Percentiles rank a stretch among this genome's conserved stretches.
Conservation (phyloP, 257 asterid genomes). For the Phtheirospermum japonicum region DNA sequence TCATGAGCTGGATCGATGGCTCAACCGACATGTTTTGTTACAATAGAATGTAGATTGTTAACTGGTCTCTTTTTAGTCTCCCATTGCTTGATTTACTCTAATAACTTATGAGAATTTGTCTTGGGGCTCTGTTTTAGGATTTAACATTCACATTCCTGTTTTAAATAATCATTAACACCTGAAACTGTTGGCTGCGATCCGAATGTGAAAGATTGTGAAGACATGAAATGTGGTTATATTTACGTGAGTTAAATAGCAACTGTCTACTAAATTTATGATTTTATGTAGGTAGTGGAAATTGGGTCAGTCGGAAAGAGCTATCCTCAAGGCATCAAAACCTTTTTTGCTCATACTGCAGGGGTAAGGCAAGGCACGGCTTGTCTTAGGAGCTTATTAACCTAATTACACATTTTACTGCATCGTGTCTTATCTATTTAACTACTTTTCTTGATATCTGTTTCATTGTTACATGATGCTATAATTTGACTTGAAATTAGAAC, state of each 20-base stretch:
- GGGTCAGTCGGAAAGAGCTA: conserved; percentile 91
- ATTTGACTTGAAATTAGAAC: conserved; percentile 7
- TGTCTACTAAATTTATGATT: conserved; percentile 20
- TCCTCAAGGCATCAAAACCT: conserved; percentile 51
- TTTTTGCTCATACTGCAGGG: conserved; percentile 78
- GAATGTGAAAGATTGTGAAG: not conserved
- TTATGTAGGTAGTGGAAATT: conserved; percentile 79
- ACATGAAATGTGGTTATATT: not conserved
- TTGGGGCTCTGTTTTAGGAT: too few species aligned
- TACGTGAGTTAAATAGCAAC: conserved; percentile 3
- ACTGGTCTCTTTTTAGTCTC: not conserved
- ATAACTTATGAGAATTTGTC: too few species aligned
- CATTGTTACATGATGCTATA: conserved; percentile 18
- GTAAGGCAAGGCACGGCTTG: conserved; percentile 42
- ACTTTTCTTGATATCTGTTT: not conserved
- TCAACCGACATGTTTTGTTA: not conserved
- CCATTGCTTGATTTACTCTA: not conserved
- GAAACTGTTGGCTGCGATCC: not conserved
- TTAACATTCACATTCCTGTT: not conserved
- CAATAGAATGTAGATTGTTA: not conserved
- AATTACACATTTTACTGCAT: not conserved
- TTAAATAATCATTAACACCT: not conserved
- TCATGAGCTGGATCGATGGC: not conserved
- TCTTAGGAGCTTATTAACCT: conserved; percentile 28
- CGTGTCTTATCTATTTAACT: not conserved